Evolutionary conservation across 2,329 filamentous ascomycete species (phyloP).

Genomic region (Trichophyton simii): DNA sequence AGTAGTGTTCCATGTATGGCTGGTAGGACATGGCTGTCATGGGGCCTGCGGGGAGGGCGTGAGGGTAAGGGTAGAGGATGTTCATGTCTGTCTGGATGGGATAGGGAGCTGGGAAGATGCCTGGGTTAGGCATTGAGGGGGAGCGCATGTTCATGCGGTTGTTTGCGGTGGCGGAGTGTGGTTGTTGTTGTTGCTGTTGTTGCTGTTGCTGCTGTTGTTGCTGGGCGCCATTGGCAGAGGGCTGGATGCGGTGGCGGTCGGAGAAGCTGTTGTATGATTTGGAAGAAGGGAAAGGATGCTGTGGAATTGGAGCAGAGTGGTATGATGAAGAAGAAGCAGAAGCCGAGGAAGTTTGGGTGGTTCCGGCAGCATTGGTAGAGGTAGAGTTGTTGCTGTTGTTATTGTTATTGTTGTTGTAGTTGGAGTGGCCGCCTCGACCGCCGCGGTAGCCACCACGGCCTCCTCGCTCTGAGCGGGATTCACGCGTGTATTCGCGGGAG

Average conservation of each 20-base stretch:
- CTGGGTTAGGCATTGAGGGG: conserved; percentile 44
- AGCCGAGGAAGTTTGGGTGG: conserved; percentile 21
- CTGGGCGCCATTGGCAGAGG: conserved; percentile 23
- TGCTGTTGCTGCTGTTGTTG: not conserved
- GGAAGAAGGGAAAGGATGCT: conserved; percentile 28
- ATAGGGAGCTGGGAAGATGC: conserved; percentile 36
- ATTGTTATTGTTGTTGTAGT: conserved; percentile 21
- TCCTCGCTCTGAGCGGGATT: conserved; percentile 28
- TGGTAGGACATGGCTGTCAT: conserved; percentile 49
- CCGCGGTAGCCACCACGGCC: conserved; percentile 31
- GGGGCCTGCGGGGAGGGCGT: conserved; percentile 40
- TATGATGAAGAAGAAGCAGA: conserved; percentile 19
- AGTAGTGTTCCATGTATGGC: conserved; percentile 46
- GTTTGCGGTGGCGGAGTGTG: conserved; percentile 25
- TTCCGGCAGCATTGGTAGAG: conserved; percentile 13
- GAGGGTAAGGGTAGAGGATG: conserved; percentile 39
- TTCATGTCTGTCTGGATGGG: conserved; percentile 34
- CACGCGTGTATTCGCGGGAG: conserved; percentile 16
- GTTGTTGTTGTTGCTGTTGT: conserved; percentile 1
- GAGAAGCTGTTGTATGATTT: conserved; percentile 27
- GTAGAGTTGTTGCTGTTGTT: conserved; percentile 11
- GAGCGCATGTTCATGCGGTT: conserved; percentile 45
- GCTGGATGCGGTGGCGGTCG: conserved; percentile 31
- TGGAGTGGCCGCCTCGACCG: conserved; percentile 26
- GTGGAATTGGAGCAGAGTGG: conserved; percentile 27